Conservation (phyloP, 768 basidiomycete species). For the Tulasnella sp. region DNA sequence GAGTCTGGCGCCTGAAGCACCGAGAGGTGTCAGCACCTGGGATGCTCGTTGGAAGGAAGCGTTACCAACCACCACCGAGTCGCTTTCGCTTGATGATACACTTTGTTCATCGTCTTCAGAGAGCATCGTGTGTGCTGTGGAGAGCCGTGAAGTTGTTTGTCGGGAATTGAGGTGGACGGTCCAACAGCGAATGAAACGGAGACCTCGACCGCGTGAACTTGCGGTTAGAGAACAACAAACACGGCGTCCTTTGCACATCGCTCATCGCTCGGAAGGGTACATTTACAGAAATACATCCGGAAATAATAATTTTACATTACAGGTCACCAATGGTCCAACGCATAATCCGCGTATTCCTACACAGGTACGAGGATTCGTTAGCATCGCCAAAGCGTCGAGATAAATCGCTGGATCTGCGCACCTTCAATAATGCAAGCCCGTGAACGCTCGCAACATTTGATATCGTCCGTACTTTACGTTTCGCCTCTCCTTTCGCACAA, state of each 20-base stretch:
- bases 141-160: neutral
- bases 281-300: neutral
- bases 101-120: neutral
- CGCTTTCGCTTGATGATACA: neutral
- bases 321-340: constrained; percentile 7
- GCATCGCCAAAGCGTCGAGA: neutral
- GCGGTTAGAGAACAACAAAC: neutral
- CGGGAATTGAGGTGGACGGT: neutral
- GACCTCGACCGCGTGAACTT: neutral
- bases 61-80: neutral
- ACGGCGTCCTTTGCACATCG: neutral
- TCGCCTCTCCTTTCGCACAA: constrained; percentile 65
- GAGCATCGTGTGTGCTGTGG: neutral
- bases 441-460: constrained; percentile 78
- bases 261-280: neutral
- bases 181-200: neutral
- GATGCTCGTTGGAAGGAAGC: neutral
- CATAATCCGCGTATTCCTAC: constrained; percentile 4
- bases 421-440: constrained; percentile 63
- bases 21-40: neutral
- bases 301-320: neutral
- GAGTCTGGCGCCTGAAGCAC: neutral
- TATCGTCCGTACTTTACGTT: constrained; percentile 70
- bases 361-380: neutral
- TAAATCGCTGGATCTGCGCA: constrained; percentile 33